Evolutionary conservation across 768 basidiomycete species (phyloP).

Genomic region (Erythrobasidium yunnanense): DNA sequence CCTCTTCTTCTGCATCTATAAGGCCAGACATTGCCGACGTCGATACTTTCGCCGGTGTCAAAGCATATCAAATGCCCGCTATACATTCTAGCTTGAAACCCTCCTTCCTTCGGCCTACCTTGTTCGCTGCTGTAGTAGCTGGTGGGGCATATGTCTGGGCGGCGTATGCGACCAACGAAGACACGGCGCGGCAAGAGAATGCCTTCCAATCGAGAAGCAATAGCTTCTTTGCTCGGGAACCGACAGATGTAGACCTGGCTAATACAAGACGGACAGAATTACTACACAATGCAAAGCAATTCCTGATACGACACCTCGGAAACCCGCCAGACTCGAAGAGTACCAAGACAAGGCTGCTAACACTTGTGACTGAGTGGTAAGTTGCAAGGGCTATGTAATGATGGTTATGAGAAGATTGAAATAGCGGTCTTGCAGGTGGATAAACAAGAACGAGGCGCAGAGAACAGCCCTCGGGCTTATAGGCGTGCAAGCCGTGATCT

Average conservation of each 20-base stretch:
- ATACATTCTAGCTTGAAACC: conserved; percentile 14
- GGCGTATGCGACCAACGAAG: conserved; percentile 19
- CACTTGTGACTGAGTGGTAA: conserved; percentile 9
- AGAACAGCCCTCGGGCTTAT: conserved; percentile 12
- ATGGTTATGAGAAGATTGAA: background rate
- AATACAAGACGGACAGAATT: conserved; percentile 18
- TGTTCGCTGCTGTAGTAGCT: conserved; percentile 1
- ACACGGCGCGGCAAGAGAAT: background rate
- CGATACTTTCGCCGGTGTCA: too few species aligned
- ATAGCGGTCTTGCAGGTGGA: background rate
- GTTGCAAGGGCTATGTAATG: background rate
- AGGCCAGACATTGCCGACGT: too few species aligned
- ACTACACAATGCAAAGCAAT: conserved; percentile 4
- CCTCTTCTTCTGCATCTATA: too few species aligned
- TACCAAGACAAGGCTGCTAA: conserved; percentile 5
- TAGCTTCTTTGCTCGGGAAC: background rate
- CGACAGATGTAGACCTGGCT: conserved; percentile 5
- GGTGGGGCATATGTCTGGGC: conserved; percentile 2
- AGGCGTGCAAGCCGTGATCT: conserved; percentile 8
- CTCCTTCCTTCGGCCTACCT: conserved; percentile 3
- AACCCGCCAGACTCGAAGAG: conserved; percentile 5
- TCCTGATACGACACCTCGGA: conserved; percentile 3
- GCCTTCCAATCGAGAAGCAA: background rate
- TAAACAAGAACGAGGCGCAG: conserved; percentile 22
- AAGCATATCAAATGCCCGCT: background rate